phyloP scores from a whole-genome alignment of 306 rosid species.

The Trifolium repens region DNA sequence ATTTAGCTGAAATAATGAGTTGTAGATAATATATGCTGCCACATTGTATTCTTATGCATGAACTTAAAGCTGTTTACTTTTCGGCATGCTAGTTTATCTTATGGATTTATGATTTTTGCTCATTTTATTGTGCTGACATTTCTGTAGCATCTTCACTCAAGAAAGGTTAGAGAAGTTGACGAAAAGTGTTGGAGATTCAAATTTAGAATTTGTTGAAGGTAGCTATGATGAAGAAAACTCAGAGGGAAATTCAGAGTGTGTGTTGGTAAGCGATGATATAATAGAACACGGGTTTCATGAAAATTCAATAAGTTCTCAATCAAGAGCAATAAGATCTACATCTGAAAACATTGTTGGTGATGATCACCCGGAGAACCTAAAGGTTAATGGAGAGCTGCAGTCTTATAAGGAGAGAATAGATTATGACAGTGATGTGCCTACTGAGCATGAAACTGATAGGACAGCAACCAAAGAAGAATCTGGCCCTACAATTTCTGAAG shows the following conservation, averaged over 20 bases:
- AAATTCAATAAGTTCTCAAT: too few species aligned
- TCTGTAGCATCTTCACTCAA: constrained; percentile 89
- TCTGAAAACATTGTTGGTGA: too few species aligned
- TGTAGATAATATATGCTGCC: constrained; percentile 29
- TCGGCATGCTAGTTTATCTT: constrained; percentile 13
- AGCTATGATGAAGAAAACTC: constrained; percentile 56
- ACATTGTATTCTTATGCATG: constrained; percentile 10
- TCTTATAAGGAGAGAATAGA: constrained; percentile 36
- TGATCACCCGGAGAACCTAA: constrained; percentile 45
- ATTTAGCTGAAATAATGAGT: constrained; percentile 30
- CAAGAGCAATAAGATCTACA: too few species aligned
- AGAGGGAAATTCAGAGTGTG: constrained; percentile 48
- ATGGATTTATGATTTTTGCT: constrained; percentile 31
- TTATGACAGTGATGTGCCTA: constrained; percentile 42
- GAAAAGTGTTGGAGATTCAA: constrained; percentile 66
- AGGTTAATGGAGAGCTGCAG: constrained; percentile 49
- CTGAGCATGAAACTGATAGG: constrained; percentile 54
- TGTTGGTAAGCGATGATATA: constrained; percentile 43
- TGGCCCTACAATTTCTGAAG: constrained; percentile 46
- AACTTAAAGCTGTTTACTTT: constrained; percentile 13
- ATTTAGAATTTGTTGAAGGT: constrained; percentile 60
- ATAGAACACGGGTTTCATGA: constrained; percentile 7
- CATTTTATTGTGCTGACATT: constrained; percentile 48
- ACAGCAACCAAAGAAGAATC: constrained; percentile 51
- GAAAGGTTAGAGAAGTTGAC: constrained; percentile 92